Conservation (phyloP, 2,329 filamentous ascomycete genomes). For the Phyllosticta ampelicida region DNA sequence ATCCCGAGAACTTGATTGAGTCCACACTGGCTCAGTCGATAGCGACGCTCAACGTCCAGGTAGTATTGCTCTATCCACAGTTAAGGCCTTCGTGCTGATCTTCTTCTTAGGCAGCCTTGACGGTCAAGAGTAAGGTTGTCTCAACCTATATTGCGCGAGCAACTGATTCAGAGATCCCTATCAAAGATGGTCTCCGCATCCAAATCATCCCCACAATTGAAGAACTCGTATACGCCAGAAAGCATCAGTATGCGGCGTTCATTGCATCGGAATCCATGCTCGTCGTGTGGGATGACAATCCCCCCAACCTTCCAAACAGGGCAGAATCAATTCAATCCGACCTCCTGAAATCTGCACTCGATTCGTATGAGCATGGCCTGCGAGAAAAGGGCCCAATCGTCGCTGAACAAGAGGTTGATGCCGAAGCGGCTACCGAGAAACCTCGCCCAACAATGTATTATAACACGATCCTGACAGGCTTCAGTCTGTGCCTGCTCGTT, state of each 20-base stretch:
- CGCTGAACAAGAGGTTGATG: constrained; percentile 51
- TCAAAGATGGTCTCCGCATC: constrained; percentile 65
- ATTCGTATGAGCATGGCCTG: constrained; percentile 43
- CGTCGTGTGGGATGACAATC: constrained; percentile 75
- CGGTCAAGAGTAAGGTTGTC: constrained; percentile 6
- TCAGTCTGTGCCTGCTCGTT: constrained; percentile 56
- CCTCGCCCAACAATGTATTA: constrained; percentile 56
- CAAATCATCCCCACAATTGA: constrained; percentile 64
- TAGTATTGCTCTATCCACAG: not conserved
- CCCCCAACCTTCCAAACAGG: constrained; percentile 56
- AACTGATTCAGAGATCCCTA: constrained; percentile 52
- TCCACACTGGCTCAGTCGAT: constrained; percentile 4
- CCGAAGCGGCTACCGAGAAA: constrained; percentile 59
- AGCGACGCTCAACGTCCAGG: constrained; percentile 8
- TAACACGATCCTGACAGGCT: constrained; percentile 57
- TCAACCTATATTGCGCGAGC: constrained; percentile 5
- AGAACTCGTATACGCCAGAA: constrained; percentile 59
- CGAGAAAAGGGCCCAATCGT: constrained; percentile 40
- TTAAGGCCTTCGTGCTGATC: not conserved
- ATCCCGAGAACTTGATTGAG: not conserved
- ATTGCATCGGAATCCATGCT: constrained; percentile 59
- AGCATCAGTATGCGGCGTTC: constrained; percentile 73
- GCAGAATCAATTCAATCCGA: constrained; percentile 65
- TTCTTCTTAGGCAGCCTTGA: not conserved
- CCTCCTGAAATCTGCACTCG: constrained; percentile 69